These are phyloP conservation scores for Cladosporium sp. DNA, from an alignment of 2,329 filamentous ascomycete genomes.

Conservation along the genomic window DNA sequence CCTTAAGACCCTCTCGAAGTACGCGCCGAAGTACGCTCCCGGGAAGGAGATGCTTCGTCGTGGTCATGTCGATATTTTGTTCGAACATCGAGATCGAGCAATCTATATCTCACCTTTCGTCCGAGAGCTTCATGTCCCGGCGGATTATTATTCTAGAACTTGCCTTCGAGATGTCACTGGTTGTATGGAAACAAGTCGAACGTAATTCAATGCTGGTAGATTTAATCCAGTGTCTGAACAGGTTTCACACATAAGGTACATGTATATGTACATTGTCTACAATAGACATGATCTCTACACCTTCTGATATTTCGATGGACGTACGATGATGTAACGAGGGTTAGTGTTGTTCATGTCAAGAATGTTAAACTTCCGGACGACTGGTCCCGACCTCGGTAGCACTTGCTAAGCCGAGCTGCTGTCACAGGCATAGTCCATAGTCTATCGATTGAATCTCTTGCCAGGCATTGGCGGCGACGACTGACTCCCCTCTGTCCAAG, in stretches of 20 bases:
- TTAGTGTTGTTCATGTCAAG: not conserved
- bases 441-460: not conserved
- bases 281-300: not conserved
- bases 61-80: no score
- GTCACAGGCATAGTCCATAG: not conserved
- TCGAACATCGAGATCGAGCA: not conserved
- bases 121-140: not conserved
- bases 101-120: not conserved
- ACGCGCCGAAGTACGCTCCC: no score
- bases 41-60: no score
- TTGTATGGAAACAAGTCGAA: no score
- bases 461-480: not conserved
- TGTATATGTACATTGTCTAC: not conserved
- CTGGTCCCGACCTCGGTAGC: not conserved
- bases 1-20: no score
- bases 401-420: conserved; percentile 1
- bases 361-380: not conserved
- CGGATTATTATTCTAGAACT: not conserved
- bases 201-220: no score
- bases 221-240: no score
- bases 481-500: not conserved
- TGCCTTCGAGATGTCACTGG: not conserved
- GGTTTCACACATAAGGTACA: not conserved
- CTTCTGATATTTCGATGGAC: not conserved
- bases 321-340: not conserved